Conservation (phyloP, 2,329 filamentous ascomycete species). For the Ascochyta pisi region DNA sequence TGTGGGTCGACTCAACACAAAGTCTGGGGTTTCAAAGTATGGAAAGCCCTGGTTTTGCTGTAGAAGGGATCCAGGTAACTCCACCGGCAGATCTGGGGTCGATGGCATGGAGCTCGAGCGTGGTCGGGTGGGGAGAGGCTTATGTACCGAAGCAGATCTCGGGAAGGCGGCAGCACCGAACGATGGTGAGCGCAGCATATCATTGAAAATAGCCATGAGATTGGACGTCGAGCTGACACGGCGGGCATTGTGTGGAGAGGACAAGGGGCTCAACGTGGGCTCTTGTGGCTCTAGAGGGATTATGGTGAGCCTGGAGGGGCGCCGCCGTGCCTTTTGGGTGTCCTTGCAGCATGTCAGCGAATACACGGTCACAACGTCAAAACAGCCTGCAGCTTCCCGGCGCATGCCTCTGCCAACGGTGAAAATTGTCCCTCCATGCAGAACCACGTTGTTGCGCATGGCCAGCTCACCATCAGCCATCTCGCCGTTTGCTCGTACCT, state of each 20-base stretch:
- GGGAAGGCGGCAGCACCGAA: constrained; percentile 40
- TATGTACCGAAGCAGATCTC: constrained; percentile 40
- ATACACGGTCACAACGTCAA: constrained; percentile 41
- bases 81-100: constrained; percentile 44
- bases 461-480: constrained; percentile 38
- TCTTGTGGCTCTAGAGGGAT: constrained; percentile 33
- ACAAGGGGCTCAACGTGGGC: constrained; percentile 32
- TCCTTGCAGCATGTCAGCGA: constrained; percentile 42
- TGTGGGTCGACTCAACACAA: constrained; percentile 19
- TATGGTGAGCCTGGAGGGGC: constrained; percentile 42
- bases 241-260: constrained; percentile 38
- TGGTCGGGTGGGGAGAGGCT: constrained; percentile 47
- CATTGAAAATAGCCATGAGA: constrained; percentile 52
- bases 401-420: constrained; percentile 31
- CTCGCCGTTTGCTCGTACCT: constrained; percentile 35
- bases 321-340: constrained; percentile 29
- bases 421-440: constrained; percentile 32
- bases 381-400: constrained; percentile 32
- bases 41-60: constrained; percentile 46
- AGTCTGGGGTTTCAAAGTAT: constrained; percentile 21
- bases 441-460: constrained; percentile 42
- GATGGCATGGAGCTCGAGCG: constrained; percentile 51
- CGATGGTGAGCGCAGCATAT: constrained; percentile 52
- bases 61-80: constrained; percentile 38
- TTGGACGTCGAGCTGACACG: constrained; percentile 41